Evolutionary conservation across 495 filamentous ascomycete genomes (phyloP).

Genomic region (Talaromyces nanjingensis): DNA sequence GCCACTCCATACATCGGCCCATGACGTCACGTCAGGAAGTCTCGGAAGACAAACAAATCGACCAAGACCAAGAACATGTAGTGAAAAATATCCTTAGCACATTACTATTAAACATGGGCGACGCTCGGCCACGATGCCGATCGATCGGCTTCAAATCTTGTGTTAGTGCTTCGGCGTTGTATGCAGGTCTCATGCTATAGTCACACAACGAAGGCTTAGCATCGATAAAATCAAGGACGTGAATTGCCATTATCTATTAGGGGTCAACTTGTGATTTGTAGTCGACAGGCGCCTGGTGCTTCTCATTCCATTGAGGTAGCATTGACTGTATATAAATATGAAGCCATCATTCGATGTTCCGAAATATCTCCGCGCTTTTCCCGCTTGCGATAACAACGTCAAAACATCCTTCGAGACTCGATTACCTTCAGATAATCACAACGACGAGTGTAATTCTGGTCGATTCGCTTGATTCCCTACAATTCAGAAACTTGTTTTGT

Average conservation of each 20-base stretch:
- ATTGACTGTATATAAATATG: too few species aligned
- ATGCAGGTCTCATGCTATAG: background rate
- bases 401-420: background rate
- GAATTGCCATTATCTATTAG: background rate
- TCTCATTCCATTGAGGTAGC: background rate
- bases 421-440: background rate
- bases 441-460: background rate
- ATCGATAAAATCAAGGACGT: background rate
- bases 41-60: background rate
- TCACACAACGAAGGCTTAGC: background rate
- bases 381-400: background rate
- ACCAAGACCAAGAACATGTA: background rate
- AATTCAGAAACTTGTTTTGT: too few species aligned
- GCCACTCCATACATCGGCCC: background rate
- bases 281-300: background rate
- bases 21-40: background rate
- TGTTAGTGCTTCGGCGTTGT: background rate
- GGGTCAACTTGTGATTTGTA: background rate
- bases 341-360: background rate
- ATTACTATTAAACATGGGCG: background rate
- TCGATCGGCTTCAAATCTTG: background rate
- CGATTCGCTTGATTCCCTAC: too few species aligned
- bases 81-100: background rate
- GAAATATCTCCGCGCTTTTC: background rate
- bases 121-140: background rate